Evolutionary conservation across 345 rosid species (phyloP), one percentile per base, ranked within the genome.

Genomic region (Ricinus communis): DNA sequence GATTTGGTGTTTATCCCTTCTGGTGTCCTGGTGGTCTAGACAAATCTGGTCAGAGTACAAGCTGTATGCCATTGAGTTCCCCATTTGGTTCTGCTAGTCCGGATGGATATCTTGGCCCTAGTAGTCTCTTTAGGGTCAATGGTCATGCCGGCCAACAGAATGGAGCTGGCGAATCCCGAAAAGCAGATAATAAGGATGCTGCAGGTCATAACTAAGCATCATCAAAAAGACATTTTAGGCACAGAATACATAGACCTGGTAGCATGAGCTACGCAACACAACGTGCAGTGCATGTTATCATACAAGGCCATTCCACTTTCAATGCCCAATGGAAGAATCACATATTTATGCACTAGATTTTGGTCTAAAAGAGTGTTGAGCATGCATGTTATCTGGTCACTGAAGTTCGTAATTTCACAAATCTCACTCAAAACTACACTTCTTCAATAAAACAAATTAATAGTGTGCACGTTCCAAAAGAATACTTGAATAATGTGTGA

Each of bases 21-120:
- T 18, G 46, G 25, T 61, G 65, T 31, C 33, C 41, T 8, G n/a
- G 38, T 15, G 10, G 38, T 24, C 30, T 25, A 22, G 59, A 54
- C 33, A 27, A 30, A 14, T 15, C 21, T 7, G 61, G 61, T 5
- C 31, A 41, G 72, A 36, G 30, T 27, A 31, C 41, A 6, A 24
- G 21, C 11, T 69, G 72, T 47, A 22, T 10, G 10, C 64, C 72
- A 43, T 8, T 53, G 8, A 50, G 47, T 31, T 62, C 63, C 51
- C 49, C 62, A 27, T 10, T 11, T 6, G 18, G 55, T 52, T 40
- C 24, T n/a, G 16, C 50, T 36, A 62, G 66, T 50, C 52, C 16
- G 14, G 36, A 47, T 40, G 62, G 18, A 0, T 41, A 16, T 33
- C 25, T 36, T 11, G 65, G 41, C 25, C 33, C 11, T 33, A 15